Evolutionary conservation across 768 basidiomycete genomes (phyloP).

Genomic region (Podaxis sp.): DNA sequence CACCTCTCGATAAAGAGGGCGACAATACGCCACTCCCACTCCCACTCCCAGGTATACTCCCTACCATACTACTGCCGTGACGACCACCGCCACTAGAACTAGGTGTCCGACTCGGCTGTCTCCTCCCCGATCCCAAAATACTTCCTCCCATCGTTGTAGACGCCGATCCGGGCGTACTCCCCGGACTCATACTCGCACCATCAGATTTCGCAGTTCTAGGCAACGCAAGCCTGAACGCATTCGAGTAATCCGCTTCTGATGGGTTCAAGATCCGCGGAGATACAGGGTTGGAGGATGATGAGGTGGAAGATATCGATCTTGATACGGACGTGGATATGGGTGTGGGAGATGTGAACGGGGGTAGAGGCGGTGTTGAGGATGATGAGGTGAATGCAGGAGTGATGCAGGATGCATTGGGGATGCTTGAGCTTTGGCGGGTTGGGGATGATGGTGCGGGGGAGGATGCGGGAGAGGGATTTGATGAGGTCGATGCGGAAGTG

Average conservation of each 20-base stretch:
- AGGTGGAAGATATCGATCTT: not conserved
- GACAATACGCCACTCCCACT: not conserved
- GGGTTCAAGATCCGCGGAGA: slow-evolving; percentile 7
- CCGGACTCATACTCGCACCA: not conserved
- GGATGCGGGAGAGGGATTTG: not conserved
- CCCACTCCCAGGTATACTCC: not conserved
- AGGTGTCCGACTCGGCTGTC: not conserved
- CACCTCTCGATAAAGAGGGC: slow-evolving; percentile 2
- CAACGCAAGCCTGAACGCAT: slow-evolving; percentile 1
- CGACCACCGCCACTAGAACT: not conserved
- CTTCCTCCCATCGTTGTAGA: not conserved
- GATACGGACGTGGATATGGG: not conserved
- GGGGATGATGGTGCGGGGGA: not conserved
- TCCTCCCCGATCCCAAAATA: not conserved
- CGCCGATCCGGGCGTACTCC: not conserved
- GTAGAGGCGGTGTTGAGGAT: not conserved
- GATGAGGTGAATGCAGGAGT: not conserved
- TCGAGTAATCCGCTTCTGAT: slow-evolving; percentile 4
- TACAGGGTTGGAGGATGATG: slow-evolving; percentile 1
- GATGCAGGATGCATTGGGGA: not conserved
- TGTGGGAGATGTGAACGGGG: not conserved
- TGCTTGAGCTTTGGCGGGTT: not conserved
- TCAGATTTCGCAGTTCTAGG: not conserved
- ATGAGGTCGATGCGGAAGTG: not conserved
- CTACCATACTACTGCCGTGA: no score